Base-by-base conservation (phyloP, 495 filamentous ascomycete species). In the Tuber melanosporum region DNA sequence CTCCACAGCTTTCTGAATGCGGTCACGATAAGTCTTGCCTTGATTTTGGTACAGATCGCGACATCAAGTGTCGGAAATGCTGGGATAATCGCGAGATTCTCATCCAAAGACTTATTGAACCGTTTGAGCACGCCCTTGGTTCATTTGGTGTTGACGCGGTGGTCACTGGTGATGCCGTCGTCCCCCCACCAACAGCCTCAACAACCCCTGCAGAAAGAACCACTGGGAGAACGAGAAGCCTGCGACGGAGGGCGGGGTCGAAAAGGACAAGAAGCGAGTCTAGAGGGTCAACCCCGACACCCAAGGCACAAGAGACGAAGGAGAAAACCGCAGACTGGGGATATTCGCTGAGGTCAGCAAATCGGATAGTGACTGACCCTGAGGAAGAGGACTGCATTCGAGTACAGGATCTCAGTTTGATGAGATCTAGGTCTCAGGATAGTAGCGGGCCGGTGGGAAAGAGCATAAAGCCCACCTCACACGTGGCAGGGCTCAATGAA, bases 51-150 rank as follows among this genome's bases (percentile, higher is more conserved):
- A 74, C 62, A 15, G 80, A 82, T 73, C 81, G 81, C 72, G 81
- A 82, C 70, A 75, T 82, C 5, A 74, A 79, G 44, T 82, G 81
- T 70, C 76, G 76, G 70, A 46, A 73, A 43, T 82, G 81, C 75
- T 82, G 81, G 81, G 76, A 74, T 10, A 82, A 82, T 62, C 72
- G 81, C 42, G 81, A 82, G 73, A 80, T 82, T 2, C 77, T 82
- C 72, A 82, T 82, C n/a, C 70, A 80, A 77, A 77, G 80, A 22
- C 77, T 82, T 45, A 79, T 82, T 26, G 81, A 80, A 70, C 80
- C 80, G 57, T 82, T 82, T 47, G 75, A 80, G 73, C 77, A 76
- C 73, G 80, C 80, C 41, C 72, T 82, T 42, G 77, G 79, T 76
- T 79, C 77, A 32, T 74, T 80, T 70, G 62, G 79, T 19, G 74